Conservation (phyloP, 2,329 filamentous ascomycete genomes). For the Cladophialophora exuberans region DNA sequence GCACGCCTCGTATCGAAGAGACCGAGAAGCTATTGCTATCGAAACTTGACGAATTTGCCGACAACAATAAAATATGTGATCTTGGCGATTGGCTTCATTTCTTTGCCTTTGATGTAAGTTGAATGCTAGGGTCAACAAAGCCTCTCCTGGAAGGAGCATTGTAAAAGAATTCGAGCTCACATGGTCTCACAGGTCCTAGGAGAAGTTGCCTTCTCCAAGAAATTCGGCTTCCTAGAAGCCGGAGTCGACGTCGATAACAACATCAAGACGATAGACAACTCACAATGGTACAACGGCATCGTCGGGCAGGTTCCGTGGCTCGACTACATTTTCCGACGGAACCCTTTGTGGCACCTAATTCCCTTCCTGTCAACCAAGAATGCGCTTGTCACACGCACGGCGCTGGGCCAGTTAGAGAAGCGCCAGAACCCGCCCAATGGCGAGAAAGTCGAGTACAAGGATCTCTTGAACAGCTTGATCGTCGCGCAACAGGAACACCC, state of each 20-base stretch:
- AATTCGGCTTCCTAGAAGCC: conserved; percentile 57
- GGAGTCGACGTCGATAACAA: conserved; percentile 56
- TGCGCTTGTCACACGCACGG: conserved; percentile 56
- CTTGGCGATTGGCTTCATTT: conserved; percentile 48
- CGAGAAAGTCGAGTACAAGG: conserved; percentile 51
- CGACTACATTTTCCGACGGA: conserved; percentile 53
- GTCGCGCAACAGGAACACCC: conserved; percentile 57
- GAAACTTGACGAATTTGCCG: conserved; percentile 49
- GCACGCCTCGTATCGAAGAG: conserved; percentile 35
- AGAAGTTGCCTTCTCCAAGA: conserved; percentile 45
- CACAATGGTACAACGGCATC: conserved; percentile 37
- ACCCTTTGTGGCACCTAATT: conserved; percentile 53
- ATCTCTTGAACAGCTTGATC: conserved; percentile 57
- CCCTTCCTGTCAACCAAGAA: conserved; percentile 51
- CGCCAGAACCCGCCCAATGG: conserved; percentile 33
- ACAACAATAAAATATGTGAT: conserved; percentile 44
- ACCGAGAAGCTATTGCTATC: conserved; percentile 49
- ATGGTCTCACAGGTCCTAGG: conserved; percentile 37
- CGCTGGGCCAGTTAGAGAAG: conserved; percentile 49
- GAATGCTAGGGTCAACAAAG: neutral
- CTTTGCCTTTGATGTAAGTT: conserved; percentile 42
- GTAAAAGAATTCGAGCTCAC: neutral
- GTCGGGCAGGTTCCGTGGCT: conserved; percentile 46
- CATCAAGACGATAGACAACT: conserved; percentile 57
- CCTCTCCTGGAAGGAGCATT: neutral